Base-by-base conservation (phyloP, 2,329 filamentous ascomycete species). In the Tolypocladium ophioglossoides region DNA sequence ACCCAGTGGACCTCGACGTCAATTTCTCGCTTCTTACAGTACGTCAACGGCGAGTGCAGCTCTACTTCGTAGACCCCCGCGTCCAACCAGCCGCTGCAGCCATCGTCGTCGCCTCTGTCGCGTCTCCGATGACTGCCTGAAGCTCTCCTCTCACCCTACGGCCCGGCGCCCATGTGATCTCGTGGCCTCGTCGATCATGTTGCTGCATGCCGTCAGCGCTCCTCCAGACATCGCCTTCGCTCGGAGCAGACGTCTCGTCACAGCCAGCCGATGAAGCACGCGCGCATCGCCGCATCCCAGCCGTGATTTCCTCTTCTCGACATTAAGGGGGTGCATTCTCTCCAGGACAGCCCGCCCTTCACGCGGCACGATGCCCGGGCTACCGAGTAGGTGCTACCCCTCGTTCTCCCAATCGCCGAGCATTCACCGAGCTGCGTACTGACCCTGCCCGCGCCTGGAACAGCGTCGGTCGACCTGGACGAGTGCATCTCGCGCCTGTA, bases 401-500 rank as follows among this genome's bases (percentile, higher is more conserved):
- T 34, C 44, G 10, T n/a, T 27, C 44, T n/a, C 27, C 27, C 40
- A 11, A 9, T 16, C n/a, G 11, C 20, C 40, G 11, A 44, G 20
- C 40, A 16, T 20, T 16, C 27, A 12, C 16, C 44, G 27, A 20
- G 44, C 44, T n/a, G 9, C 27, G 32, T 30, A 30, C 54, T 52
- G 46, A 52, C 30, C 38, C 44, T 47, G n/a, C 52, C 18, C 20
- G 51, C 48, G 39, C 51, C 48, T 55, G 38, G 47, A 55, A 47
- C 65, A 95, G 91, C 89, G 64, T 96, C 90, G 73, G 91, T 99
- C 74, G 92, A 99, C 72, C 84, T 99, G 66, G 94, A 99, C 77
- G 91, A 97, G 81, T 99, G 94, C 75, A 97, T 99, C 74, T 85
- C 89, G 69, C 87, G 92, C 62, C 83, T 99, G 53, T 97, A 97